Base-by-base conservation (phyloP, 495 filamentous ascomycete genomes). In the Evernia prunastri region DNA sequence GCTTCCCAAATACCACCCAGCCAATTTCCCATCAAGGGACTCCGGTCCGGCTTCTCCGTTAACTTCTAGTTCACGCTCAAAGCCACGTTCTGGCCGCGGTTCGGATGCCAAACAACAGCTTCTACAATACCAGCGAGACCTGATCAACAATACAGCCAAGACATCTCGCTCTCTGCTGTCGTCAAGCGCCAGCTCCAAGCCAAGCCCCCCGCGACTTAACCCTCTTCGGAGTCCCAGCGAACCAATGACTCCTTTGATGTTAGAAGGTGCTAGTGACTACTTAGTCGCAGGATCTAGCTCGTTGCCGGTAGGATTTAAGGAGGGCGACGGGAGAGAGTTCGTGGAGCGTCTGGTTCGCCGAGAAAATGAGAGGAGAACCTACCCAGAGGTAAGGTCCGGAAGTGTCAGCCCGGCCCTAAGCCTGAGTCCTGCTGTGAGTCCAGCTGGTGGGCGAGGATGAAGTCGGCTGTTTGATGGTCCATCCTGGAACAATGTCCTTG, bases 221-320 rank as follows among this genome's bases (percentile, higher is more conserved):
- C 90, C 90, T 3, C 78, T 89, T 5, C 82, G 83, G n/a, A 90
- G 87, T 53, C 88, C 89, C 1, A 89, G 89, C 0, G 66, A 57
- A 27, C 88, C 88, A 0, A 88, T 92, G 45, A 92, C 90, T 3
- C 89, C 90, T 0, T 79, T 94, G 72, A 82, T 83, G 4, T 72
- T 94, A 36, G 88, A 91, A 67, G 81, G 78, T 11, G 68, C 77
- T 11, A 76, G 78, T 43, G 78, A 81, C 45, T 88, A 86, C 43
- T 68, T 88, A 17, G 73, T 77, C 47, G 73, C 77, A 7, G 77
- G 81, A 12, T 67, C 72, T 61, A 33, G 58, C 17, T 37, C 59
- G 68, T 10, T 60, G 45, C n/a, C 51, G 18, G 71, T 18, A 67
- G 74, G 31, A 58, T 74, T 1, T 18, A 31, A 39, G 35, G 67